Conservation (phyloP, 192 early-diverging fungal species). For the Gonapodya sp. region DNA sequence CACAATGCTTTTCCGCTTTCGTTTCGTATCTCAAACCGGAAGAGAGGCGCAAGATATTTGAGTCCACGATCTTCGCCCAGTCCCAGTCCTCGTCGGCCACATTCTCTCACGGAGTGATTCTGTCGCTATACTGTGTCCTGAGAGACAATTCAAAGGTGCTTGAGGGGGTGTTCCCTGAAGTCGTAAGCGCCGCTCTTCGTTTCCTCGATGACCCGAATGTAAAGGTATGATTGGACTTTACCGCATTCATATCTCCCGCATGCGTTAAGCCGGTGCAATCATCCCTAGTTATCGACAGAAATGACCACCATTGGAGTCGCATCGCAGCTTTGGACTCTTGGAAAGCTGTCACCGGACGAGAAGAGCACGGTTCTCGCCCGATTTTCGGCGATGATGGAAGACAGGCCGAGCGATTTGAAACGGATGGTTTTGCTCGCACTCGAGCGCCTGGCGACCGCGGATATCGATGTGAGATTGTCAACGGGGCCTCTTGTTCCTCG, state of each 20-base stretch:
- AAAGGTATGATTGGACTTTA: background rate
- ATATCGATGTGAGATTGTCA: background rate
- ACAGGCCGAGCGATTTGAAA: background rate
- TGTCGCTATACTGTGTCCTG: background rate
- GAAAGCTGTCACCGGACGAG: background rate
- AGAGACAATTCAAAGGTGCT: background rate
- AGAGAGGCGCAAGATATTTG: background rate
- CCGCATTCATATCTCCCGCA: background rate
- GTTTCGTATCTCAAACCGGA: slow-evolving; percentile 33
- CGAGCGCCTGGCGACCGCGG: background rate
- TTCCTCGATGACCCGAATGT: background rate
- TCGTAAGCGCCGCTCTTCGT: background rate
- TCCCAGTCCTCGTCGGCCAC: background rate
- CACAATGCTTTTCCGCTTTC: slow-evolving; percentile 51
- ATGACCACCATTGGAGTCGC: background rate
- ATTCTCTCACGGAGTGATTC: background rate
- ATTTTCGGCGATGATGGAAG: background rate
- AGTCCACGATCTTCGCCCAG: background rate
- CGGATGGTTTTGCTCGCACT: background rate
- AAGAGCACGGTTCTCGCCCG: background rate
- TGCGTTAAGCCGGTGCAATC: background rate
- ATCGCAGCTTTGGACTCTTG: background rate
- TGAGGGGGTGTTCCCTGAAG: background rate
- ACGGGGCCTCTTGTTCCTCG: too few relatives aligned
- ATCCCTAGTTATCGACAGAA: background rate